Evolutionary conservation across 2,329 filamentous ascomycete genomes (phyloP).

Genomic region (Colletotrichum simmondsii): DNA sequence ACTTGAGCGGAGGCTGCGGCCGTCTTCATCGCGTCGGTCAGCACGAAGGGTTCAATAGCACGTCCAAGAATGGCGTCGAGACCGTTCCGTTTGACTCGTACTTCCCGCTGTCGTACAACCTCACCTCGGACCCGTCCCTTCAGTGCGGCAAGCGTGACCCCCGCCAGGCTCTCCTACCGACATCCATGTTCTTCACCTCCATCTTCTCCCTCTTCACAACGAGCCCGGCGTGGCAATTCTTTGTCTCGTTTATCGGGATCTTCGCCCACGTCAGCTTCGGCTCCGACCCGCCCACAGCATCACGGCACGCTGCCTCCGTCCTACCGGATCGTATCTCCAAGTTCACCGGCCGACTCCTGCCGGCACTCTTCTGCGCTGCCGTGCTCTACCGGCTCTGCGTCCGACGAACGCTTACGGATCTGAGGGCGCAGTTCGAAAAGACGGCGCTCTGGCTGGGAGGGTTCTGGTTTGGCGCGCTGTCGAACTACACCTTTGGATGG

Average conservation of each 20-base stretch:
- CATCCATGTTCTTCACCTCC: conserved; percentile 83
- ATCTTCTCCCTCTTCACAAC: conserved; percentile 84
- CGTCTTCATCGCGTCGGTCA: conserved; percentile 80
- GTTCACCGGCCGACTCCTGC: conserved; percentile 76
- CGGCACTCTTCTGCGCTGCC: conserved; percentile 86
- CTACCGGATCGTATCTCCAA: conserved; percentile 48
- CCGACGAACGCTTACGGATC: conserved; percentile 73
- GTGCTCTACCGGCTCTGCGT: conserved; percentile 89
- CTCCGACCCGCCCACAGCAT: conserved; percentile 78
- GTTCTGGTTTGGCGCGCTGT: conserved; percentile 90
- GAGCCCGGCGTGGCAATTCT: conserved; percentile 85
- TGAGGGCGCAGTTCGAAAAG: conserved; percentile 89
- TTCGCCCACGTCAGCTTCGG: conserved; percentile 93
- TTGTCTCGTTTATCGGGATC: conserved; percentile 81
- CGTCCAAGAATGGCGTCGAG: conserved; percentile 75
- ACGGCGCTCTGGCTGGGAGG: conserved; percentile 89
- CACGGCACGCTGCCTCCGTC: conserved; percentile 74
- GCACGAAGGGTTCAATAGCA: conserved; percentile 70
- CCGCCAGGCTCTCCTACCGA: conserved; percentile 85
- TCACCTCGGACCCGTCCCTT: conserved; percentile 67
- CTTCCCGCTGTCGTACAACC: conserved; percentile 88
- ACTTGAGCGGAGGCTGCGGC: conserved; percentile 81
- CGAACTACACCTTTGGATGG: conserved; percentile 94
- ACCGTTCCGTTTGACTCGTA: conserved; percentile 86
- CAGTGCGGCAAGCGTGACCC: conserved; percentile 78